A percentile compares a stretch with the other conserved stretches of the same genome.
Evolutionary conservation across 768 basidiomycete genomes (phyloP).

Genomic region (Psilocybe subaeruginosa): DNA sequence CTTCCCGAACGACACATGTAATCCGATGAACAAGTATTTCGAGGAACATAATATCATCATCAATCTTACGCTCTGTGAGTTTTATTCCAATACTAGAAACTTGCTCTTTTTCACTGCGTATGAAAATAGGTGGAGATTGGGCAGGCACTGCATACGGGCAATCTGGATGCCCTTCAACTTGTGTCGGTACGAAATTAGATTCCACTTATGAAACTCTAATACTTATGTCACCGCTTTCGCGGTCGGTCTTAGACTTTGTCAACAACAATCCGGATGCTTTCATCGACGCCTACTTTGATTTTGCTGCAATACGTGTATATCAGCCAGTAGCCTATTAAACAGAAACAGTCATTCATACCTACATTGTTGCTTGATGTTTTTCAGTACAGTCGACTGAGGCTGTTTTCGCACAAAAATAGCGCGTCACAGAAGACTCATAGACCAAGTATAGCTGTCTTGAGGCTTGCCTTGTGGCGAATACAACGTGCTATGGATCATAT

Average conservation of each 20-base stretch:
- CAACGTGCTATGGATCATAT: too few relatives aligned
- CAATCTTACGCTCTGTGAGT: slow-evolving; percentile 49
- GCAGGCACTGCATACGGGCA: slow-evolving; percentile 51
- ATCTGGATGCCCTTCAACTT: slow-evolving; percentile 59
- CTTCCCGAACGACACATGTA: slow-evolving; percentile 63
- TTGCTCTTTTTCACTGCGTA: background rate
- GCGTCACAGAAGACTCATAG: background rate
- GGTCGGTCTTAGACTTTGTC: slow-evolving; percentile 46
- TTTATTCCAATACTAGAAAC: background rate
- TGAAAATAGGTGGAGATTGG: slow-evolving; percentile 44
- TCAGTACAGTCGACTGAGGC: too few relatives aligned
- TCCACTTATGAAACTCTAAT: background rate
- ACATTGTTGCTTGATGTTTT: too few relatives aligned
- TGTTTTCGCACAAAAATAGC: background rate
- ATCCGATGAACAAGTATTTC: slow-evolving; percentile 55
- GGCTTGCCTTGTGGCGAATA: too few relatives aligned
- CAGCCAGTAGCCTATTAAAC: background rate
- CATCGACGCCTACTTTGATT: slow-evolving; percentile 67
- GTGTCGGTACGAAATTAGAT: slow-evolving; percentile 47
- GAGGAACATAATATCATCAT: slow-evolving; percentile 65
- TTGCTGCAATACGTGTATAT: slow-evolving; percentile 55
- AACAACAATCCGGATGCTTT: slow-evolving; percentile 66
- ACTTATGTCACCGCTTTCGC: background rate
- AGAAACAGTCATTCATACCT: background rate
- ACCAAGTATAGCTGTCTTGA: background rate